Base-by-base conservation (phyloP, 139 green algal species). In the Coccomyxa sp. region DNA sequence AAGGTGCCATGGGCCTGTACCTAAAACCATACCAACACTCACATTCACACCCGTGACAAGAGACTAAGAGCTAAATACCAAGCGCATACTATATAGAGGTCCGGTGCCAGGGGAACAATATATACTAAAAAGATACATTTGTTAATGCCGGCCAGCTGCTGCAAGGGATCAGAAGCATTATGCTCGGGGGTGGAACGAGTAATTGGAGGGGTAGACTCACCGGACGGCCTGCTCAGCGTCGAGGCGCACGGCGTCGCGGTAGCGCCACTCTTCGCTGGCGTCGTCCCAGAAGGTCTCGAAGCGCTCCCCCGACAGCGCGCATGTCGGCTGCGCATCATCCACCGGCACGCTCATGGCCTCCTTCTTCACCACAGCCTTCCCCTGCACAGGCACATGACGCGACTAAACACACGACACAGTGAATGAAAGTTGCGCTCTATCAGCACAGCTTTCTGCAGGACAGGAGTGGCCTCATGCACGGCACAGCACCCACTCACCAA, bases 261-360 rank as follows among this genome's bases (percentile, higher is more conserved):
- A 94, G 81, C 91, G 87, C 91, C 91, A 94, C 88, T 95, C 88
- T 76, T 95, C 88, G 57, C 82, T 67, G 27, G 82, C 82, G 28
- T 91, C 85, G 77, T 93, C 89, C 83, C 91, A 94, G 77, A 95
- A 93, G n/a, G 90, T 86, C 74, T 94, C 90, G 82, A 94, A 94
- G 23, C 80, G 80, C 76, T 94, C 91, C n/a, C 88, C 91, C 0
- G 89, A 94, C 67, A 94, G 60, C 10, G 90, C 90, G 58, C 91
- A 94, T 10, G 82, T 59, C 28, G 88, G 87, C 82, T 92, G 89
- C 10, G 25, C 16, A 60, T 92, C 88, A 60, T 92, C 89, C 27
- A 83, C 89, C 0, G 88, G 85, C 57, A 90, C 88, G 74, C 82
- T 92, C 28, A 15, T 57, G 67, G 13, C 77, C 60, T 83, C 28